Evolutionary conservation across 2,329 filamentous ascomycete species (phyloP).

Genomic region (Tolypocladium amazonense): DNA sequence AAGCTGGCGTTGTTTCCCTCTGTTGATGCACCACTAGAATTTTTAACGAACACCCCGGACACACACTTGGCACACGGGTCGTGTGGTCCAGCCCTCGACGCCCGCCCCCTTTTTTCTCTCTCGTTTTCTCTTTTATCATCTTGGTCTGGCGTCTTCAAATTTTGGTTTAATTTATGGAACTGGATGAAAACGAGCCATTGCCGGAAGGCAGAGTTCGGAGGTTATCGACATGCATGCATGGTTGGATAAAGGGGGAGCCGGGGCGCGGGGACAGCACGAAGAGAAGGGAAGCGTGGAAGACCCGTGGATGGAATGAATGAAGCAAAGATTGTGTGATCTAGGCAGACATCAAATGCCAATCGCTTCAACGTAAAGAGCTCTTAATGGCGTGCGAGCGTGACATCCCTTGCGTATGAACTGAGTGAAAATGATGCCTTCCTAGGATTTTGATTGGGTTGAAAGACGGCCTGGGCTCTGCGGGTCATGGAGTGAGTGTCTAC

Average conservation of each 20-base stretch:
- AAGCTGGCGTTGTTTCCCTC: constrained; percentile 1
- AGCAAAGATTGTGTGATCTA: neutral
- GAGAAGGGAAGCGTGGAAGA: neutral
- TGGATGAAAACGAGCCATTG: neutral
- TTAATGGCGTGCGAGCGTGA: neutral
- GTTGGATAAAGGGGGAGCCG: neutral
- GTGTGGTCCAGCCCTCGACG: neutral
- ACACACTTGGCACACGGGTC: neutral
- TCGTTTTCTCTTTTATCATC: neutral
- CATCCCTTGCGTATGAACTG: neutral
- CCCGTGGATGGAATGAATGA: neutral
- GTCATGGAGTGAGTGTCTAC: too few species aligned
- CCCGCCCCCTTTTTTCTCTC: neutral
- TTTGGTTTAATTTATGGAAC: neutral
- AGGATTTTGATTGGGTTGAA: too few species aligned
- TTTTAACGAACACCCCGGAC: neutral
- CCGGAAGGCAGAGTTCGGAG: neutral
- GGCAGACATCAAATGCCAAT: neutral
- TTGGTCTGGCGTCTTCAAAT: neutral
- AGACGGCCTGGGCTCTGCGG: too few species aligned
- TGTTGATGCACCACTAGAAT: neutral
- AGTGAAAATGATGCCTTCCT: too few species aligned
- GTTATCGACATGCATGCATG: neutral
- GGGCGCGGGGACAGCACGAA: neutral
- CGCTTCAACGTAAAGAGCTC: neutral